phyloP scores from a whole-genome alignment of 1,284 basidiomycete genomes.

The Ustilago hordei region DNA sequence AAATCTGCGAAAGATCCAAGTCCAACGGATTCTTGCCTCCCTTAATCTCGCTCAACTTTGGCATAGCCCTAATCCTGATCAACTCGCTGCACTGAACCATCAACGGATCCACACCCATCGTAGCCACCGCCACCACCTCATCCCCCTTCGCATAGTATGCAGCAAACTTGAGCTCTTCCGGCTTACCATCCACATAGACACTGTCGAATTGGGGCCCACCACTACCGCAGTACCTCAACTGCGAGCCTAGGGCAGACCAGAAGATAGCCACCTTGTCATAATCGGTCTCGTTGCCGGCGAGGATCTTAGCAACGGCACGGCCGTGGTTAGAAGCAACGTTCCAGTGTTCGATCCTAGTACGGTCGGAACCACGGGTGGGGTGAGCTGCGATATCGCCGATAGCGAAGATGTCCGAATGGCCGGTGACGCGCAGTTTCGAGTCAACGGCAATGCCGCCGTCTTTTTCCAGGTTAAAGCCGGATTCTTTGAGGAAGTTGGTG shows the following conservation, averaged over 20 bases:
- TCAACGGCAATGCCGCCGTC: constrained; percentile 87
- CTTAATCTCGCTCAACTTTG: constrained; percentile 80
- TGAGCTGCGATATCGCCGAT: constrained; percentile 91
- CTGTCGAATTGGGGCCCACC: constrained; percentile 78
- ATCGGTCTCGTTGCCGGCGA: constrained; percentile 48
- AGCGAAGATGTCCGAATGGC: constrained; percentile 78
- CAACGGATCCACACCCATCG: constrained; percentile 85
- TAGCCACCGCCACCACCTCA: constrained; percentile 83
- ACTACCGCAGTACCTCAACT: constrained; percentile 84
- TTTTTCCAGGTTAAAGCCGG: constrained; percentile 64
- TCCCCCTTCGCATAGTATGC: constrained; percentile 84
- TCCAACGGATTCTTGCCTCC: constrained; percentile 70
- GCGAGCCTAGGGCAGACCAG: constrained; percentile 81
- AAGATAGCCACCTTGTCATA: constrained; percentile 87
- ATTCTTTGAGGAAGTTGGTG: constrained; percentile 82
- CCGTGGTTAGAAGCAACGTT: constrained; percentile 90
- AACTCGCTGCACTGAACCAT: constrained; percentile 85
- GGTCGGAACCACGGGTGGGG: constrained; percentile 75
- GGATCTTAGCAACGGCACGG: constrained; percentile 79
- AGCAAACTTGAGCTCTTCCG: constrained; percentile 75
- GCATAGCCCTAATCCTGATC: constrained; percentile 83
- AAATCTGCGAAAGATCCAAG: constrained; percentile 29
- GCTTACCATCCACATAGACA: constrained; percentile 81
- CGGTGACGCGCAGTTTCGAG: constrained; percentile 79
- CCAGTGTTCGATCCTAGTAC: constrained; percentile 87